A percentile compares a stretch with the other conserved stretches of the same genome.
Evolutionary conservation across 73 alveolate species (phyloP).

Genomic region (Stentor coeruleus): DNA sequence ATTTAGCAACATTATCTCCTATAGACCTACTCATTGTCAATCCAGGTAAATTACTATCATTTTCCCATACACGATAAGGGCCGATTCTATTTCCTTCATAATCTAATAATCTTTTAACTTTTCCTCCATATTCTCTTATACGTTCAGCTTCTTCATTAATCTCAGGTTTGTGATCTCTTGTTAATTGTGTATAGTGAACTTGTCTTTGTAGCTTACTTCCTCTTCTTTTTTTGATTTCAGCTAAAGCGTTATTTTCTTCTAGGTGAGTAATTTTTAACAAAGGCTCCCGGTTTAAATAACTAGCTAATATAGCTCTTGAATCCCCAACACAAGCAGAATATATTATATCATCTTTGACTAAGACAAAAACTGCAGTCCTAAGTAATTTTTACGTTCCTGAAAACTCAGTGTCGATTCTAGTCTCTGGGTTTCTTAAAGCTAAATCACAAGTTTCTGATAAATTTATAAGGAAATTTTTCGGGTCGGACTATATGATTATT

Average conservation of each 20-base stretch:
- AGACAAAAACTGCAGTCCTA: constrained; percentile 4
- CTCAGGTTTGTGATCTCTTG: constrained; percentile 54
- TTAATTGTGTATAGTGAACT: neutral
- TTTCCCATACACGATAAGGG: constrained; percentile 50
- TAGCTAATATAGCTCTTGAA: constrained; percentile 41
- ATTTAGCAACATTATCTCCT: constrained; percentile 23
- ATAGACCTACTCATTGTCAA: constrained; percentile 49
- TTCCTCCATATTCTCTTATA: constrained; percentile 49
- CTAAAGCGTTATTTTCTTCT: neutral
- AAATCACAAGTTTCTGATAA: neutral
- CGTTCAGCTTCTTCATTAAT: constrained; percentile 45
- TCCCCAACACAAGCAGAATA: constrained; percentile 24
- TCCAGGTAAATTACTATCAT: constrained; percentile 49
- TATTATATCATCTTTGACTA: neutral
- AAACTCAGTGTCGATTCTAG: neutral
- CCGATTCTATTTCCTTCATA: constrained; percentile 48
- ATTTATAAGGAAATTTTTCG: neutral
- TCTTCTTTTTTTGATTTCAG: neutral
- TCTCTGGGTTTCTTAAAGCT: neutral
- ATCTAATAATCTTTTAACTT: constrained; percentile 31
- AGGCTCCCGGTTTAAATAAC: neutral
- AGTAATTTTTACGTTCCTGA: no score
- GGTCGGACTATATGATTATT: neutral
- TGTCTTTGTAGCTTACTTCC: neutral
- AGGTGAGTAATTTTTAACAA: neutral